phyloP scores from a whole-genome alignment of 371 early-diverging fungal species.

The Mortierella sp. region DNA sequence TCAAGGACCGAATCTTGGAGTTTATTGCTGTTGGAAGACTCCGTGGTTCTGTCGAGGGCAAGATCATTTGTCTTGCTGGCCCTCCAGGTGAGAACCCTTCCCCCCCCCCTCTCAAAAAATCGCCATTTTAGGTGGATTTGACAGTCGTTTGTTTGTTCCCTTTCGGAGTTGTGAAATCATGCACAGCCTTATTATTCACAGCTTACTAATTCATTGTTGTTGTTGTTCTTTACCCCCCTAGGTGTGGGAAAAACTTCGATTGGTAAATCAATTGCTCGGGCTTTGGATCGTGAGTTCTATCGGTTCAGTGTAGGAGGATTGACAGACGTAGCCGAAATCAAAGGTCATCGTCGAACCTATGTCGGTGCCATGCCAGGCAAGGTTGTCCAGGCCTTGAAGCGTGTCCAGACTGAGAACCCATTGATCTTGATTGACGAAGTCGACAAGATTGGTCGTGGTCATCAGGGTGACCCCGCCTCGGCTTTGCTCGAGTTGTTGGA shows the following conservation, averaged over 20 bases:
- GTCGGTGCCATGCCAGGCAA: conserved; percentile 99
- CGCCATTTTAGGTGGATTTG: conserved; percentile 9
- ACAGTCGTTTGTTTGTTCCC: too few species aligned
- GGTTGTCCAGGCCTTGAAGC: conserved; percentile 96
- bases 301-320: conserved; percentile 97
- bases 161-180: neutral
- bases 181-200: neutral
- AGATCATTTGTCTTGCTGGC: conserved; percentile 95
- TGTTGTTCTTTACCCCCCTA: conserved; percentile 12
- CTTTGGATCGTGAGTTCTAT: conserved; percentile 93
- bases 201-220: too few species aligned
- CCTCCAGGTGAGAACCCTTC: conserved; percentile 81
- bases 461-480: conserved; percentile 97
- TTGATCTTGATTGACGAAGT: conserved; percentile 97
- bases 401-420: conserved; percentile 97
- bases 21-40: conserved; percentile 98
- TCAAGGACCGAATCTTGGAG: conserved; percentile 97
- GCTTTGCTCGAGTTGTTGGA: conserved; percentile 96
- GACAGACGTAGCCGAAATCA: conserved; percentile 97
- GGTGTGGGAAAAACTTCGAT: conserved; percentile 98
- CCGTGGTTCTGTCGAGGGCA: conserved; percentile 94
- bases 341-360: conserved; percentile 98
- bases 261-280: conserved; percentile 96
- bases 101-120: conserved; percentile 33
- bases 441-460: conserved; percentile 96